Percentiles rank a stretch among this genome's conserved stretches.
Conservation (phyloP, 164 flowering plant genomes). For the Vitis cinerea region DNA sequence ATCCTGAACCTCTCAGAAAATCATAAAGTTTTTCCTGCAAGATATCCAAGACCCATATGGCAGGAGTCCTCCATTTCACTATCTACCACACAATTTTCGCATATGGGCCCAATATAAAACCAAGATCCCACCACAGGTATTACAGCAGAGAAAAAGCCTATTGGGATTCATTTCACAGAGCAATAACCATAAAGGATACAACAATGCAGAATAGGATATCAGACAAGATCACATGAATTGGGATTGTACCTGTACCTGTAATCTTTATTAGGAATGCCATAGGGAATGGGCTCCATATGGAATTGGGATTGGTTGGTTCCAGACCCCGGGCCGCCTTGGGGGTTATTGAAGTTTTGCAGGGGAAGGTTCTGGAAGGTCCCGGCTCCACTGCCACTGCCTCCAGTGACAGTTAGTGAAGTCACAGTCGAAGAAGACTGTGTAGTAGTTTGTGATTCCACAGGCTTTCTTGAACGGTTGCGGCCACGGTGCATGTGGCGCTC, state of each 20-base stretch:
- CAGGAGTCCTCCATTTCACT: conserved; percentile 5
- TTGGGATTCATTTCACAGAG: background rate
- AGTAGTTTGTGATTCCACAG: conserved; percentile 86
- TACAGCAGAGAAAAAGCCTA: conserved; percentile 1
- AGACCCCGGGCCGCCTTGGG: conserved; percentile 33
- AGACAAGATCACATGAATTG: background rate
- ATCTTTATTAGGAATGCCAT: conserved; percentile 64
- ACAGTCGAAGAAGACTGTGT: conserved; percentile 62
- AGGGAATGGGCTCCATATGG: conserved; percentile 58
- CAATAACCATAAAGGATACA: too few relatives aligned
- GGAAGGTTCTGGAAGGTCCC: conserved; percentile 55
- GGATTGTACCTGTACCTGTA: conserved; percentile 49
- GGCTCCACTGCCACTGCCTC: conserved; percentile 18
- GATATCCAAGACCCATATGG: conserved; percentile 7
- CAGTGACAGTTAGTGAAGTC: conserved; percentile 42
- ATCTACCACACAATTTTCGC: too few relatives aligned
- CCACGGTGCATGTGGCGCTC: conserved; percentile 88
- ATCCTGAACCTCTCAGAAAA: background rate
- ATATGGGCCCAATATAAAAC: too few relatives aligned
- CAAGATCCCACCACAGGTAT: background rate
- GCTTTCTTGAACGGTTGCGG: conserved; percentile 97
- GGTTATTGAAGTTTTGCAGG: conserved; percentile 35
- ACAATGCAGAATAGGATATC: too few relatives aligned
- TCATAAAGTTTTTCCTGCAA: conserved; percentile 5
- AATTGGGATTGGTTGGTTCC: conserved; percentile 50